A percentile compares a stretch with the other conserved stretches of the same genome.
phyloP scores from a whole-genome alignment of 2,329 filamentous ascomycete genomes.

The Stenocarpella maydis region DNA sequence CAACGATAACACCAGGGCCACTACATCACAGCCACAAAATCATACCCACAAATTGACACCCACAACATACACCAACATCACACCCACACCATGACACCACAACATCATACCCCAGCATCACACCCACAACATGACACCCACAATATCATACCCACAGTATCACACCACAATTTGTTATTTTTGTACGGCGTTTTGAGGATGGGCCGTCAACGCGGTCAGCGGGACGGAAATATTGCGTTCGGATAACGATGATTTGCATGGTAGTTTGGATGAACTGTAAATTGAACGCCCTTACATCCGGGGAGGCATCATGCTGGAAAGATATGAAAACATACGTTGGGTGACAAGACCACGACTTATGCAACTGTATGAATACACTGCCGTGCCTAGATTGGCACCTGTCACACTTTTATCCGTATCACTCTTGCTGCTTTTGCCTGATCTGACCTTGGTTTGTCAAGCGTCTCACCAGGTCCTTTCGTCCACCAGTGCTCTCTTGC shows the following conservation, averaged over 20 bases:
- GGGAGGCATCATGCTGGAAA: conserved; percentile 23
- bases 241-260: conserved; percentile 17
- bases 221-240: background rate
- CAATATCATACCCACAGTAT: background rate
- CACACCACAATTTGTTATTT: conserved; percentile 6
- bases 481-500: too few relatives aligned
- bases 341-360: conserved; percentile 28
- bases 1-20: too few relatives aligned
- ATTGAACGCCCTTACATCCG: conserved; percentile 20
- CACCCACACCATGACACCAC: background rate
- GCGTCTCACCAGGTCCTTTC: background rate
- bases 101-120: background rate
- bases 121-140: too few relatives aligned
- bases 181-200: conserved; percentile 23
- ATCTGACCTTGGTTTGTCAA: background rate
- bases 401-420: background rate
- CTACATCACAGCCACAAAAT: background rate
- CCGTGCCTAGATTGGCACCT: conserved; percentile 1
- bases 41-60: too few relatives aligned
- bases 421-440: background rate
- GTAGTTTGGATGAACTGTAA: conserved; percentile 27
- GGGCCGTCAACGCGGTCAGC: conserved; percentile 5
- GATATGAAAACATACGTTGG: conserved; percentile 18
- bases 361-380: conserved; percentile 35
- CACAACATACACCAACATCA: too few relatives aligned